Conservation (phyloP, 2,329 filamentous ascomycete species). For the Neofusicoccum kwambonambiense region DNA sequence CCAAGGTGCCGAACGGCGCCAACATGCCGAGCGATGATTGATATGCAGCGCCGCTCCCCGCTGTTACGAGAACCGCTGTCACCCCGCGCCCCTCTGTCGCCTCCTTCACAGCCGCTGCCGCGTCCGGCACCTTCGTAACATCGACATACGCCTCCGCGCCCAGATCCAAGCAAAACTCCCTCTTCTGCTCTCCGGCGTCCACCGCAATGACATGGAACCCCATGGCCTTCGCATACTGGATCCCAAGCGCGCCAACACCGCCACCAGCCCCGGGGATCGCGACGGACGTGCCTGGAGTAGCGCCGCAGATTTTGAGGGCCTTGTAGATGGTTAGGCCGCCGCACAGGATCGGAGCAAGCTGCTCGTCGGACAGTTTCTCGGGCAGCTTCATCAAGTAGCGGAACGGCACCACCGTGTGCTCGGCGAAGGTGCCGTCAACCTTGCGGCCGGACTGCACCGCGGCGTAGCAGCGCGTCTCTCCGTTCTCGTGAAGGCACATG, state of each 20-base stretch:
- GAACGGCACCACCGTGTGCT: slow-evolving; percentile 59
- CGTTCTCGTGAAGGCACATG: slow-evolving; percentile 51
- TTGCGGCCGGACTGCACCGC: slow-evolving; percentile 26
- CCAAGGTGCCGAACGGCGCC: slow-evolving; percentile 29
- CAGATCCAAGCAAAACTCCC: slow-evolving; percentile 49
- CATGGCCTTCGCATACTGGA: slow-evolving; percentile 47
- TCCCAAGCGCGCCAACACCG: slow-evolving; percentile 58
- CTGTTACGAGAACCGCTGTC: slow-evolving; percentile 11
- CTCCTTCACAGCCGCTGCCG: slow-evolving; percentile 35
- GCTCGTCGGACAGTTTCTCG: slow-evolving; percentile 34
- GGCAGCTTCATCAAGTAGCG: slow-evolving; percentile 48
- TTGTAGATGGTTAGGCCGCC: slow-evolving; percentile 57
- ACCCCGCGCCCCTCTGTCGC: slow-evolving; percentile 28
- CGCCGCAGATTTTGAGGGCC: slow-evolving; percentile 52
- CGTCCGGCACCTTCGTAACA: slow-evolving; percentile 35
- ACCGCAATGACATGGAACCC: slow-evolving; percentile 56
- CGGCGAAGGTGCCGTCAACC: slow-evolving; percentile 47
- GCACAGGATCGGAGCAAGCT: slow-evolving; percentile 44
- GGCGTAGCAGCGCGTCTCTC: slow-evolving; percentile 38
- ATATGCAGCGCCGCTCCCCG: slow-evolving; percentile 31
- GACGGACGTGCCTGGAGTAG: slow-evolving; percentile 54
- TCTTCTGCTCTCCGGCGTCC: slow-evolving; percentile 44
- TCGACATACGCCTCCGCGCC: slow-evolving; percentile 58
- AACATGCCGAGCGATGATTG: slow-evolving; percentile 31
- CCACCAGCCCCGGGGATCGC: slow-evolving; percentile 57